These are phyloP conservation scores for Saprolegnia diclina DNA, from an alignment of 352 stramenopile genomes.

Conservation along the genomic window DNA sequence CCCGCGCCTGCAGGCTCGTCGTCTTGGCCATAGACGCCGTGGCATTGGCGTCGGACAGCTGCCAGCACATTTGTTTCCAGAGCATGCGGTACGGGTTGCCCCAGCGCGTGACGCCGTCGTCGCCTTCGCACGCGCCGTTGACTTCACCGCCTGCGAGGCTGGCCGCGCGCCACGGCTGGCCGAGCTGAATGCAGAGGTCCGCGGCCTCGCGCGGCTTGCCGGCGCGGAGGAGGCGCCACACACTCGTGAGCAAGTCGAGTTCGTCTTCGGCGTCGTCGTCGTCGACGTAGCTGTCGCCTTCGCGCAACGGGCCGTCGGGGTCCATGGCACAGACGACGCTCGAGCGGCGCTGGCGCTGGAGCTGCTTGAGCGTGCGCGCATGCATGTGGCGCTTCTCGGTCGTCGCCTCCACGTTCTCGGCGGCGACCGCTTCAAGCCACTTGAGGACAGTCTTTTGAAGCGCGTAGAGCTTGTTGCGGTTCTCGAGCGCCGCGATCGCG, in stretches of 20 bases:
- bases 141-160: slow-evolving; percentile 60
- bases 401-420: slow-evolving; percentile 56
- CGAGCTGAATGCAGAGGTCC: slow-evolving; percentile 63
- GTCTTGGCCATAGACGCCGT: slow-evolving; percentile 48
- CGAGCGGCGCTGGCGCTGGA: not conserved
- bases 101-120: slow-evolving; percentile 59
- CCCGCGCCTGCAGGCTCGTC: slow-evolving; percentile 50
- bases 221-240: slow-evolving; percentile 71
- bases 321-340: slow-evolving; percentile 44
- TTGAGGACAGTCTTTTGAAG: slow-evolving; percentile 59
- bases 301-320: slow-evolving; percentile 56
- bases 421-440: slow-evolving; percentile 38
- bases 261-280: slow-evolving; percentile 80
- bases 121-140: slow-evolving; percentile 49
- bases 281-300: slow-evolving; percentile 55
- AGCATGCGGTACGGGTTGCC: slow-evolving; percentile 75
- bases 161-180: slow-evolving; percentile 71
- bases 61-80: slow-evolving; percentile 85
- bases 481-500: slow-evolving; percentile 54
- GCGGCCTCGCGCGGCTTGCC: slow-evolving; percentile 59
- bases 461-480: slow-evolving; percentile 53
- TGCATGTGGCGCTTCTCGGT: slow-evolving; percentile 48
- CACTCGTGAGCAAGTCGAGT: slow-evolving; percentile 57
- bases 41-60: slow-evolving; percentile 50
- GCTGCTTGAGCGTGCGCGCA: slow-evolving; percentile 45